Conservation (phyloP, 768 basidiomycete genomes). For the Sporobolomyces pararoseus region DNA sequence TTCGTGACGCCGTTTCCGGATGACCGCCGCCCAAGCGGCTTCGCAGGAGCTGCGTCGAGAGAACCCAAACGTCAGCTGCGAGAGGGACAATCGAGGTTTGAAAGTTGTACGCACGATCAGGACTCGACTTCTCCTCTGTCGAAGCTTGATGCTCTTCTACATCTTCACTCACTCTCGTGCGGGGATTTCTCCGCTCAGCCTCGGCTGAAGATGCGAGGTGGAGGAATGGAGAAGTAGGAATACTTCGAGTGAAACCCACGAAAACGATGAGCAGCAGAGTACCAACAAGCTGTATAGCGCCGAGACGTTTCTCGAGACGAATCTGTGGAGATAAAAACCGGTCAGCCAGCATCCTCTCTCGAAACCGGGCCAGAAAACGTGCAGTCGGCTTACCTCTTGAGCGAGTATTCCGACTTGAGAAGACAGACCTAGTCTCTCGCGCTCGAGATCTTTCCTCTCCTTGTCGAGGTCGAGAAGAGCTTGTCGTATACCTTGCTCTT, state of each 20-base stretch:
- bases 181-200: neutral
- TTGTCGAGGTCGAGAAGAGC: slow-evolving; percentile 65
- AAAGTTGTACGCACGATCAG: neutral
- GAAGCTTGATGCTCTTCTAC: neutral
- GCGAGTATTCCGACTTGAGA: slow-evolving; percentile 68
- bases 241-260: slow-evolving; percentile 78
- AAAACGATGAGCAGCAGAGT: slow-evolving; percentile 78
- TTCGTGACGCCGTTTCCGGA: neutral
- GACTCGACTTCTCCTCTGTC: neutral
- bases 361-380: neutral
- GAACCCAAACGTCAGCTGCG: neutral
- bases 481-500: slow-evolving; percentile 64
- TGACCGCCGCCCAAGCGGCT: slow-evolving; percentile 1
- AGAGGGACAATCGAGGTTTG: neutral
- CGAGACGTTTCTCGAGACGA: slow-evolving; percentile 78
- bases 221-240: slow-evolving; percentile 46
- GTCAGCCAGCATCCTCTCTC: neutral
- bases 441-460: slow-evolving; percentile 63
- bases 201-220: slow-evolving; percentile 13
- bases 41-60: neutral
- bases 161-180: neutral
- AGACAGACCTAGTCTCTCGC: slow-evolving; percentile 67
- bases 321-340: slow-evolving; percentile 56
- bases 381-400: slow-evolving; percentile 68
- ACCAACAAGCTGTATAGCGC: slow-evolving; percentile 79